Evolutionary conservation across 768 basidiomycete species (phyloP), one percentile per base, ranked within the genome.

Genomic region (Suillus weaverae): DNA sequence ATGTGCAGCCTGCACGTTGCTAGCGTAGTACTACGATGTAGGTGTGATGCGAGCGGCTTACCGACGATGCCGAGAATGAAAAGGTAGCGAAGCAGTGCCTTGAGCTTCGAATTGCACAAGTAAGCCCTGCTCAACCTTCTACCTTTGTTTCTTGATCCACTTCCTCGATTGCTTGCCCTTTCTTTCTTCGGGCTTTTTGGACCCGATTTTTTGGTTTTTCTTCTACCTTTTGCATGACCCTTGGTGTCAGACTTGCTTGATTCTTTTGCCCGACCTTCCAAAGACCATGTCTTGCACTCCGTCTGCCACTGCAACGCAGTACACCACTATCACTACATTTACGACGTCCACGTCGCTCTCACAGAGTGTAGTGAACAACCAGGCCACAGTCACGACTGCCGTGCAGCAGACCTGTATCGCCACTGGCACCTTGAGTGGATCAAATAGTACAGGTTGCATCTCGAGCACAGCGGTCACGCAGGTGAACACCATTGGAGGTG

Each of bases 291-390:
- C 83, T 62, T 86, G 84, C 68, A 72, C 72, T 43, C 72, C 81
- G 26, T 73, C 76, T 60, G 79, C 84, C 55, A 84, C 83, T 8
- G 73, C 74, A 68, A 84, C 84, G 7, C 72, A 73, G 53, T 83
- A 80, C 64, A 75, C 72, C 53, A 71, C 77, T 6, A 38, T 81
- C 68, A 79, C 78, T 10, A 74, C 78, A 4, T 76, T 76, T 32
- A 71, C 68, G 26, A 62, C 74, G 7, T 73, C 76, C 20, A 83
- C 80, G 7, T 79, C 79, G 10, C 76, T 74, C 62, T 78, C 80
- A 8, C 72, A 72, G 30, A 79, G 78, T 62, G 59, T 74, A 13
- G 74, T 76, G 32, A 78, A 72, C 20, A 62, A 65, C 50, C 76
- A 77, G 14, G 70, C 73, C 5, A 73, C 73, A 20, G 18, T 76